Evolutionary conservation across 106 monocot genomes (phyloP), one percentile per base, ranked within the genome.

Genomic region (Dendrobium chrysotoxum): DNA sequence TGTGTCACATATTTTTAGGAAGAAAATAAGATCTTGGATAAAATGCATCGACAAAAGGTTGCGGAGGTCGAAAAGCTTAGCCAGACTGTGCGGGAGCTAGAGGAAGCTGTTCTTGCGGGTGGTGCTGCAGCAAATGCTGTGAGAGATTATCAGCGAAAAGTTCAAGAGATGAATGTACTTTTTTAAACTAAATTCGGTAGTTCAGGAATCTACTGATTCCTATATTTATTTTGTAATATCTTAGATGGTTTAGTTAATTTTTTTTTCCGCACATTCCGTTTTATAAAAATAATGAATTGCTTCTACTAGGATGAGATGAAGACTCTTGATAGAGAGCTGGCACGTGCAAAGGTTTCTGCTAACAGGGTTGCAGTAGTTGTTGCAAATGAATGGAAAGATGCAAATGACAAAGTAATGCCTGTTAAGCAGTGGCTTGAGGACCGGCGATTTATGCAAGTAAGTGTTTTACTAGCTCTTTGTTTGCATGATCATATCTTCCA

Each of bases 301-400:
- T 74, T 74, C 18, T 28, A 28, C 57, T 75, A 97, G 97, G 97
- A 92, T 42, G 97, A 97, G 81, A 97, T 80, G 77, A 94, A 92
- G 85, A 94, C 87, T 10, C 87, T 94, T 57, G 92, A 97, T 47
- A 83, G 92, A 46, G 96, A 96, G 79, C 81, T 96, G 55, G 80
- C 96, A 18, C 93, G 96, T 73, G 89, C 97, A 72, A 97, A 94
- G 78, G 97, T 97, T 81, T 86, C 88, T 28, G 97, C 97, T n/a
- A 97, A 96, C 66, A 87, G 96, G 86, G 96, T 96, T 85, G 93
- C 96, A 16, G 92, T 92, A 38, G 96, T 96, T 17, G 97, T 97
- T 67, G 97, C 97, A 41, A 97, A 97, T 91, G 97, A 97, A 70
- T 97, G 97, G 97, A 97, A 97, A 83, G 97, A 94, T 91, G 94